A percentile compares a stretch with the other conserved stretches of the same genome.
phyloP scores from a whole-genome alignment of 1,284 basidiomycete species.

The Puccinia hordei region DNA sequence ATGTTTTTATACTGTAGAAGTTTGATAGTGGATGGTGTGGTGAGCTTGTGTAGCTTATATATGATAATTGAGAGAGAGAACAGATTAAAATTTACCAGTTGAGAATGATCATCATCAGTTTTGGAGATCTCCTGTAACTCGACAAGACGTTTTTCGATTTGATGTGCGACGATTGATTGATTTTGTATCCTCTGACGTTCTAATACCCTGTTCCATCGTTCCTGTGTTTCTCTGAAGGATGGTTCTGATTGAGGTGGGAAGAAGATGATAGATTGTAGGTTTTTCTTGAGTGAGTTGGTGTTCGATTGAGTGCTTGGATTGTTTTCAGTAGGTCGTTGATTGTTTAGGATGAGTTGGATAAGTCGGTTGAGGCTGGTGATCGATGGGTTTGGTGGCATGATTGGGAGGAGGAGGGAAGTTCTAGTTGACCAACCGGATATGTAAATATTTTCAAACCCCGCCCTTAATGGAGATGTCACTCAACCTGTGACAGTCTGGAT shows the following conservation, averaged over 20 bases:
- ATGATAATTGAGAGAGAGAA: no score
- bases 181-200: conserved; percentile 14
- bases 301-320: neutral
- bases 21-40: no score
- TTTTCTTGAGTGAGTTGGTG: conserved; percentile 1
- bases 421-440: no score
- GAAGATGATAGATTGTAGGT: conserved; percentile 12
- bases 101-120: neutral
- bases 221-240: conserved; percentile 13
- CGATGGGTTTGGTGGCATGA: neutral
- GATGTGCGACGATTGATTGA: neutral
- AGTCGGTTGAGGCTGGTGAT: neutral
- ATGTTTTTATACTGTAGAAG: conserved; percentile 13
- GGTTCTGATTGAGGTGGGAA: conserved; percentile 34
- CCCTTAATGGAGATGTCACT: no score
- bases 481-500: no score
- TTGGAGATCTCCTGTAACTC: conserved; percentile 1
- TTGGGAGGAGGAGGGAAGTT: neutral
- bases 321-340: neutral
- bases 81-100: neutral
- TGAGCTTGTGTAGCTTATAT: no score
- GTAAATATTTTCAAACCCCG: no score
- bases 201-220: conserved; percentile 25
- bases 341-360: conserved; percentile 3
- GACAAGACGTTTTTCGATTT: neutral